Evolutionary conservation across 2,329 filamentous ascomycete species (phyloP), one percentile per base, ranked within the genome.

Genomic region (Botrytis paeoniae): DNA sequence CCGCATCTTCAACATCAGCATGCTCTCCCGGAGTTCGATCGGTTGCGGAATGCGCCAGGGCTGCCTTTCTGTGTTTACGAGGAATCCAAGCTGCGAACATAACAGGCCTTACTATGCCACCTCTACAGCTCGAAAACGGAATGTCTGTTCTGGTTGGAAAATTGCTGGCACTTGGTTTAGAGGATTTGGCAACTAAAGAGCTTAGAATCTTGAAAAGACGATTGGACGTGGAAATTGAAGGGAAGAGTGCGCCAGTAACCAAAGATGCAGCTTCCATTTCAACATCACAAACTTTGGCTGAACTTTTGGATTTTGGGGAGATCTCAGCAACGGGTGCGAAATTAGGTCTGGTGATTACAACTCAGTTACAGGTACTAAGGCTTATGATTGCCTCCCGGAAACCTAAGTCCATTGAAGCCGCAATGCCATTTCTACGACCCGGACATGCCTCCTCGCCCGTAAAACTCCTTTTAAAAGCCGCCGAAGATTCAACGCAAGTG

Each of bases 61-160:
- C 88, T 41, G 91, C 91, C 2, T 93, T 95, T 78, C 83, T 86
- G 10, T 89, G 88, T 68, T 83, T 95, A 57, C 85, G 91, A 68
- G 84, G 86, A 41, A 78, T 89, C 37, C 87, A 92, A 69, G 84
- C 82, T 43, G 80, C 81, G 32, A 84, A 86, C 39, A 83, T 86
- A 1, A 82, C 86, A 9, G 84, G 86, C 14, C 82, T 89, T 16
- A 82, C 86, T 16, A 83, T 90, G n/a, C 86, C 89, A 1, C 86
- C 88, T 62, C 83, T 92, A 57, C 92, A 95, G 79, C 81, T 95
- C 6, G 93, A 95, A 79, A 89, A 85, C 74, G 93, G 92, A 71
- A 92, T 93, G 85, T 88, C 91, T 25, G 89, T 90, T 0, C 85
- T 95, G 70, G 82, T 91, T 57, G 87, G 88, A 57, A 93, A 90